Percentiles rank a stretch among this genome's conserved stretches.
Evolutionary conservation across 2,329 filamentous ascomycete genomes (phyloP).

Genomic region (Simplicillium sp.): DNA sequence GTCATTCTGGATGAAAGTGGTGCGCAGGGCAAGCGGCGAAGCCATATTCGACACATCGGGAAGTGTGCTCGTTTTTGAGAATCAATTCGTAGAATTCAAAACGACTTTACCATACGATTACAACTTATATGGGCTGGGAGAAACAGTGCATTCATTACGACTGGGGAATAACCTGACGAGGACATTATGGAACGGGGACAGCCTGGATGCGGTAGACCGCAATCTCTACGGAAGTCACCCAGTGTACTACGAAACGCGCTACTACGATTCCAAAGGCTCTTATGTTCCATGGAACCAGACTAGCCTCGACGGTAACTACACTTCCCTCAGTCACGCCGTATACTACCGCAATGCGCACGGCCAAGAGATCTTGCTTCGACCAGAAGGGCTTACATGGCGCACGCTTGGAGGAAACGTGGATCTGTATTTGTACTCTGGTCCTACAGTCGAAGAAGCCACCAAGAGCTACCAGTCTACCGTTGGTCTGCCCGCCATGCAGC

Average conservation of each 20-base stretch:
- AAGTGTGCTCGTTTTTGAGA: too few species aligned
- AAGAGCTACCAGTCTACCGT: conserved; percentile 55
- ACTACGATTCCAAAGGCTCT: too few species aligned
- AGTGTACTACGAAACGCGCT: conserved; percentile 52
- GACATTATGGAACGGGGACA: conserved; percentile 54
- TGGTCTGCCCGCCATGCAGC: conserved; percentile 65
- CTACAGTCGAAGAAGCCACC: conserved; percentile 55
- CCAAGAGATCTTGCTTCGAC: conserved; percentile 52
- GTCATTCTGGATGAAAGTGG: too few species aligned
- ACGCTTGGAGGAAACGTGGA: conserved; percentile 64
- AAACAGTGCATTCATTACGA: too few species aligned
- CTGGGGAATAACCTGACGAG: conserved; percentile 6
- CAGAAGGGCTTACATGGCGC: conserved; percentile 19
- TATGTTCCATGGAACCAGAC: neutral
- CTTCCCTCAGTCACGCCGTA: conserved; percentile 48
- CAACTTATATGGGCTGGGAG: too few species aligned
- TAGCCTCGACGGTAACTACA: too few species aligned
- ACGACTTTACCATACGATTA: too few species aligned
- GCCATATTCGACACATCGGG: too few species aligned
- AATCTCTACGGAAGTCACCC: conserved; percentile 68
- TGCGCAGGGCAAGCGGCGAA: too few species aligned
- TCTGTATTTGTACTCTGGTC: conserved; percentile 65
- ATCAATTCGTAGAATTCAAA: too few species aligned
- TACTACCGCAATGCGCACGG: conserved; percentile 64
- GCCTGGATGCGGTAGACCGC: conserved; percentile 51